Conservation (phyloP, 306 rosid species). For the Cucurbita pepo region DNA sequence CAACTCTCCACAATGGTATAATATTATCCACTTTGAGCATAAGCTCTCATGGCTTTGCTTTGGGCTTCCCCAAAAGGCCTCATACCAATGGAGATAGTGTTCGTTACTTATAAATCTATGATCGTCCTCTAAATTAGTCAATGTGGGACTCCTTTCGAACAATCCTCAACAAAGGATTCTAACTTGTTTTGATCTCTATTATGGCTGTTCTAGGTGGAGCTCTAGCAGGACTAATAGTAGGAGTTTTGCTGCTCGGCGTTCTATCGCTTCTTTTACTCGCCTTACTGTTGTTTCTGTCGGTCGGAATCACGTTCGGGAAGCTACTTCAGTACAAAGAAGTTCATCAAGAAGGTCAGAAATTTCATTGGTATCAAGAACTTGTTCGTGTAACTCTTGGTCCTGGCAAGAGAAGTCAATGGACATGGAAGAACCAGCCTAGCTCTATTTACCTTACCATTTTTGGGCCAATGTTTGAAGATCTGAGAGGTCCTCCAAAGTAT, state of each 20-base stretch:
- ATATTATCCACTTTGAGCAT: too few species aligned
- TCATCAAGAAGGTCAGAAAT: conserved; percentile 51
- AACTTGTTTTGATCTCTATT: background rate
- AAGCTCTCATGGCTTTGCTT: too few species aligned
- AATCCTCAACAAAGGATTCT: background rate
- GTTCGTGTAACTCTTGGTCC: conserved; percentile 74
- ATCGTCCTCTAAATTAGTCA: too few species aligned
- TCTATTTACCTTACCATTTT: conserved; percentile 35
- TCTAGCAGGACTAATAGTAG: conserved; percentile 36
- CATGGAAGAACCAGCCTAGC: conserved; percentile 50
- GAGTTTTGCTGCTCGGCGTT: conserved; percentile 38
- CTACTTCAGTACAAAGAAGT: conserved; percentile 93
- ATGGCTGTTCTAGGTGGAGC: conserved; percentile 38
- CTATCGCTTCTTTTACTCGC: conserved; percentile 33
- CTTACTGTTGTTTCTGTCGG: conserved; percentile 62
- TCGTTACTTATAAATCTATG: too few species aligned
- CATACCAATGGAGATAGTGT: too few species aligned
- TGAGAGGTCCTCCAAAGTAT: conserved; percentile 91
- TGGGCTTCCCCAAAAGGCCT: too few species aligned
- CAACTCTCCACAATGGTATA: too few species aligned
- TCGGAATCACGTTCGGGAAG: conserved; percentile 74
- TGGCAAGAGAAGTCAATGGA: conserved; percentile 91
- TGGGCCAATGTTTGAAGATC: conserved; percentile 79
- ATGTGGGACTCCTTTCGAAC: too few species aligned
- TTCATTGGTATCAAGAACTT: conserved; percentile 80